Base-by-base conservation (phyloP, 257 asterid genomes). In the Fraxinus quadrangulata region DNA sequence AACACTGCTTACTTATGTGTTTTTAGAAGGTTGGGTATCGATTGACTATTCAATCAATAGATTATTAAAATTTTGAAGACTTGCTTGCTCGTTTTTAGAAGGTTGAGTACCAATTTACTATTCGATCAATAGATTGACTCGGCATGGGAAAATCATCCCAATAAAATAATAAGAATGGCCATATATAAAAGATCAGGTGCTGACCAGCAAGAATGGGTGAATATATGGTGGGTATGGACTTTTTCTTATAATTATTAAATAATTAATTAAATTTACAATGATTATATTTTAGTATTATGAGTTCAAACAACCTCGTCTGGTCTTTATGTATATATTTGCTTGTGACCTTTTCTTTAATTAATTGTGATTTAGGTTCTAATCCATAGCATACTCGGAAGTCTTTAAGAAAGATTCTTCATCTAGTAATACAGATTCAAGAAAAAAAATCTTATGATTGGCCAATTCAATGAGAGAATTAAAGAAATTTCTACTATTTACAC, bases 161-260 rank as follows among this genome's bases (percentile, higher is more conserved):
- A 21, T 61, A 61, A 31, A 39, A 66, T 23, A 76, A 42, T n/a
- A 40, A 54, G 78, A 24, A 45, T 67, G 13, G 61, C 34, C 16
- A 75, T 39, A 39, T 39, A 39, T 61, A 24, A 34, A 74, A 42
- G 80, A 71, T 75, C 76, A 79, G 80, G 65, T 82, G 83, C 78
- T 63, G 78, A 76, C 61, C 36, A 39, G 77, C 33, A 63, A 54
- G 75, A 67, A 74, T 71, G 83, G 84, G 71, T 78, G 77, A 79
- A n/a, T 36, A 56, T 47, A 74, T 71, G 72, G 77, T 71, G 59
- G 85, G 79, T 28, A 70, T 74, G 42, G 86, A 72, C 80, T 72
- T 63, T 26, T 78, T 80, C 80, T 42, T n/a, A 13, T 4, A 47
- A 63, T 28, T 19, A 70, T 65, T 9, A 71, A 24, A 61, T 61